Evolutionary conservation across 176 grass and related monocot species (phyloP), one percentile per base, ranked within the genome.

Genomic region (Oryza punctata): DNA sequence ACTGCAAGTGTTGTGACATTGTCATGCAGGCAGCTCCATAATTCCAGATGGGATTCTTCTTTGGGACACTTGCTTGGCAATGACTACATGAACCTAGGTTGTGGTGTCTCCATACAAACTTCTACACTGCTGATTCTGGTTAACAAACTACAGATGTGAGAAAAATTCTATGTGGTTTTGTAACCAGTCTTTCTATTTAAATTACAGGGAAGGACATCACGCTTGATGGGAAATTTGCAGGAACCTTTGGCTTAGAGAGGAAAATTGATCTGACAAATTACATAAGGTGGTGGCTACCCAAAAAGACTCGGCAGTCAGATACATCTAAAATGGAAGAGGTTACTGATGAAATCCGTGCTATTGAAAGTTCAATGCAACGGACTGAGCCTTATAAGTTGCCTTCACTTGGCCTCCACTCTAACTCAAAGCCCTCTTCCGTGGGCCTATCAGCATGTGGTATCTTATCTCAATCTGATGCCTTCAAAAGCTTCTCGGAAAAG

Each of bases 241-340:
- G 86, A 72, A 86, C 83, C 85, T 88, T 87, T 26, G 88, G 84
- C 7, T 78, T 91, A 82, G 92, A 97, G 69, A 91, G 88, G 84
- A 99, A 96, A 96, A 86, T 91, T 88, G 93, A 99, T 92, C 86
- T 99, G 54, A 96, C 96, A 85, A 96, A 88, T 84, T 99, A 96
- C 84, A 99, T 99, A 78, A 90, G 88, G 70, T 99, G 96, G 96
- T 99, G 96, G 96, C 49, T 88, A 43, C 93, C 91, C 18, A 99
- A 96, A 85, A 99, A 94, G 82, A 32, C 85, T 26, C 86, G 89
- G 73, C 89, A 92, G 70, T 85, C 85, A 79, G 89, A 99, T 83
- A 88, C 85, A 73, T 47, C 89, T 47, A 87, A 87, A 81, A 78
- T 65, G 63, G 96, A 99, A 78, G 96, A 89, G 66, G 81, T 92